Conservation (phyloP, 306 rosid genomes). For the Ochetophila trinervis region DNA sequence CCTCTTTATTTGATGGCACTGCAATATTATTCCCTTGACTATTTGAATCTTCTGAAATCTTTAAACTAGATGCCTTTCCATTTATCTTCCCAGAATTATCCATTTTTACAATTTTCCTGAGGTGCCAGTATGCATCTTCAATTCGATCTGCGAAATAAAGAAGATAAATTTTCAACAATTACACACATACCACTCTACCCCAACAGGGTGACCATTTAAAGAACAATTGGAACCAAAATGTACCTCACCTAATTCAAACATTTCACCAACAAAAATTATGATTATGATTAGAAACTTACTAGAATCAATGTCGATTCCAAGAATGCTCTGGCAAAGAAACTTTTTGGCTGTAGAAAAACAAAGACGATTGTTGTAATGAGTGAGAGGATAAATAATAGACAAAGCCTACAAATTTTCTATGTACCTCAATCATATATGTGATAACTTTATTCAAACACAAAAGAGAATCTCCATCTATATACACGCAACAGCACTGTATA, state of each 20-base stretch:
- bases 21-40: conserved; percentile 28
- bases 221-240: conserved; percentile 2
- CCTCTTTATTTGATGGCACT: conserved; percentile 29
- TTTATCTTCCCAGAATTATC: conserved; percentile 35
- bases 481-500: too few species aligned
- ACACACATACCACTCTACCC: not conserved
- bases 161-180: not conserved
- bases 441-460: too few species aligned
- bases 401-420: not conserved
- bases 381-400: not conserved
- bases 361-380: not conserved
- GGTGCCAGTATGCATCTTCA: conserved; percentile 70
- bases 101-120: conserved; percentile 44
- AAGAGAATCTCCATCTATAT: too few species aligned
- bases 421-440: not conserved
- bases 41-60: conserved; percentile 33
- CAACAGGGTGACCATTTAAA: not conserved
- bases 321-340: conserved; percentile 70
- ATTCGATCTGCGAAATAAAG: conserved; percentile 54
- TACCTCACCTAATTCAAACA: not conserved
- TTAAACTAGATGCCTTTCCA: conserved; percentile 32
- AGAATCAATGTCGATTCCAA: conserved; percentile 85
- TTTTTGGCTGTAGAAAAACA: conserved; percentile 53
- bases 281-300: conserved; percentile 50
- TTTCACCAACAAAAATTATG: not conserved